Evolutionary conservation across 768 basidiomycete species (phyloP).

Genomic region (Paxillus ammoniavirescens): DNA sequence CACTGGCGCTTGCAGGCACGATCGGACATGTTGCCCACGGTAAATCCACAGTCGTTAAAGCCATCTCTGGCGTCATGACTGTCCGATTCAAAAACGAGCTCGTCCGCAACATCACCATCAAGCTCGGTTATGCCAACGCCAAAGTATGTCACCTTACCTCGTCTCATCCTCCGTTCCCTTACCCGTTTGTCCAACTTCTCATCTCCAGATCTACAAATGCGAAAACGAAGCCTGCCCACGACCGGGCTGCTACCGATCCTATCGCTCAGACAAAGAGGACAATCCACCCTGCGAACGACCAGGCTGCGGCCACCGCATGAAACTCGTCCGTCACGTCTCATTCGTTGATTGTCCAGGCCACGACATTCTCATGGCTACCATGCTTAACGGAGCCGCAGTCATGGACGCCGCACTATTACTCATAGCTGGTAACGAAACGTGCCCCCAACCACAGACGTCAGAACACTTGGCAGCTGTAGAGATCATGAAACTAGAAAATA

Average conservation of each 20-base stretch:
- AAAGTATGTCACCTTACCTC: conserved; percentile 58
- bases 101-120: conserved; percentile 98
- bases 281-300: conserved; percentile 91
- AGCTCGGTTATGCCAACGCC: conserved; percentile 98
- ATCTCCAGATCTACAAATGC: conserved; percentile 91
- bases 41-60: conserved; percentile 96
- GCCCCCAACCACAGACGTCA: conserved; percentile 97
- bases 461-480: conserved; percentile 98
- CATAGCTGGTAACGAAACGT: conserved; percentile 97
- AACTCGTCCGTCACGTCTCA: conserved; percentile 92
- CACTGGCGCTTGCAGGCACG: conserved; percentile 58
- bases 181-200: conserved; percentile 1
- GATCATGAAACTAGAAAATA: conserved; percentile 98
- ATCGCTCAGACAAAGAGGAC: conserved; percentile 92
- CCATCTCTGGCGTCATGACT: conserved; percentile 97
- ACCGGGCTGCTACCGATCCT: conserved; percentile 92
- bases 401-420: conserved; percentile 98
- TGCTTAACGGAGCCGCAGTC: conserved; percentile 99
- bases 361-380: conserved; percentile 99
- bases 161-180: conserved; percentile 1
- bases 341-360: conserved; percentile 98
- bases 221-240: conserved; percentile 90
- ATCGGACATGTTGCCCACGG: conserved; percentile 99
- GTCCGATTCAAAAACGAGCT: conserved; percentile 99
- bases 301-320: conserved; percentile 88